Evolutionary conservation across 2,329 filamentous ascomycete genomes (phyloP).

Genomic region (Hypoxylon sp.): DNA sequence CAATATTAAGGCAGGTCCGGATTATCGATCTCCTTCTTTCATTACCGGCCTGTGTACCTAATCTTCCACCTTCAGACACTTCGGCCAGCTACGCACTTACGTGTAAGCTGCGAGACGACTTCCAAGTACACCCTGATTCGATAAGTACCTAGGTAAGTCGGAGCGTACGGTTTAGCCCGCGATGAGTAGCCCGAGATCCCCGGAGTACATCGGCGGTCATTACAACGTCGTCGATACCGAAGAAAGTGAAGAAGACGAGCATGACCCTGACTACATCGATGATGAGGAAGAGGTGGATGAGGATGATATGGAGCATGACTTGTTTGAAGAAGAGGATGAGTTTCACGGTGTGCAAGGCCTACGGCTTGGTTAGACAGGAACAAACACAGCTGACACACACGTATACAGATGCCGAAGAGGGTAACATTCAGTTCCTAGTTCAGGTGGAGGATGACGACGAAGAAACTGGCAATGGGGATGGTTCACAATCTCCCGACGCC

Average conservation of each 20-base stretch:
- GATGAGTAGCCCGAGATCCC: constrained; percentile 45
- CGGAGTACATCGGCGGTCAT: constrained; percentile 39
- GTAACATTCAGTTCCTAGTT: constrained; percentile 48
- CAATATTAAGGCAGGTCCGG: constrained; percentile 15
- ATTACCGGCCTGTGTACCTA: not conserved
- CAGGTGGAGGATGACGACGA: constrained; percentile 49
- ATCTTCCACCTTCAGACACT: not conserved
- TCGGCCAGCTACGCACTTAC: not conserved
- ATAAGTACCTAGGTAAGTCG: not conserved
- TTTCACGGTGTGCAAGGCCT: constrained; percentile 48
- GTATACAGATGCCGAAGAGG: constrained; percentile 48
- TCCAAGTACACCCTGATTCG: not conserved
- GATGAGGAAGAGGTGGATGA: constrained; percentile 48
- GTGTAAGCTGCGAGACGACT: not conserved
- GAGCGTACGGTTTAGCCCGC: constrained; percentile 10
- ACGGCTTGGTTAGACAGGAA: not conserved
- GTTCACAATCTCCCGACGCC: constrained; percentile 33
- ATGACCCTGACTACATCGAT: constrained; percentile 46
- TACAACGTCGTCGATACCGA: constrained; percentile 48
- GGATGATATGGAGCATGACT: constrained; percentile 43
- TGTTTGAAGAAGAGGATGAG: constrained; percentile 49
- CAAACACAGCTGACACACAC: constrained; percentile 32
- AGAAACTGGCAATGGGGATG: constrained; percentile 42
- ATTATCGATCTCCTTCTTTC: constrained; percentile 10
- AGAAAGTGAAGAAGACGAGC: constrained; percentile 34